phyloP scores from a whole-genome alignment of 1,284 basidiomycete species.

The Austroboletus niveus region DNA sequence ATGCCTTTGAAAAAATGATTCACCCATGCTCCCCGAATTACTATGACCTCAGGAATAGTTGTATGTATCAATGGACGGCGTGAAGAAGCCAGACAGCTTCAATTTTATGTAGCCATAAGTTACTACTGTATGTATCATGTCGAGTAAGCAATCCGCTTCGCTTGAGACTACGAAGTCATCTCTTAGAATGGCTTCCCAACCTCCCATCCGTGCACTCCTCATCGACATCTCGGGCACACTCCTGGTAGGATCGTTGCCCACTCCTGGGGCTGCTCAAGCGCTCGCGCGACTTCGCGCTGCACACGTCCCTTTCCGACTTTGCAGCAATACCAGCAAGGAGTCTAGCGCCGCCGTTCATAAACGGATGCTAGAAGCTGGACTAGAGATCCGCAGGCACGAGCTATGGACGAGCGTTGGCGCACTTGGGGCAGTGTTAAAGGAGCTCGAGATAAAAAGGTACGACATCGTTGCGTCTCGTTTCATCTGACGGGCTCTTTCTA shows the following conservation, averaged over 20 bases:
- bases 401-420: slow-evolving; percentile 66
- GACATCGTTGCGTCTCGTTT: not conserved
- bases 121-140: too few species aligned
- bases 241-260: slow-evolving; percentile 53
- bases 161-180: not conserved
- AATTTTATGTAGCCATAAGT: too few species aligned
- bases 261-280: slow-evolving; percentile 47
- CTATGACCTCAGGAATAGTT: too few species aligned
- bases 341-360: slow-evolving; percentile 44
- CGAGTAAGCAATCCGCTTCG: too few species aligned
- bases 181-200: slow-evolving; percentile 17
- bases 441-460: slow-evolving; percentile 43
- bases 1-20: too few species aligned
- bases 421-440: slow-evolving; percentile 46
- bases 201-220: slow-evolving; percentile 49
- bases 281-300: slow-evolving; percentile 46
- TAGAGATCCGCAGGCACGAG: slow-evolving; percentile 38
- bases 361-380: slow-evolving; percentile 49
- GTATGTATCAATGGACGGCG: too few species aligned
- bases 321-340: slow-evolving; percentile 61
- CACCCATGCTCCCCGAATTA: too few species aligned
- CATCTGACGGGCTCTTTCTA: slow-evolving; percentile 18
- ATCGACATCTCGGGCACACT: slow-evolving; percentile 73
- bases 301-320: slow-evolving; percentile 57
- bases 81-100: too few species aligned